Evolutionary conservation across 148 eudicot species (phyloP).

Genomic region (Hydrangea macrophylla): DNA sequence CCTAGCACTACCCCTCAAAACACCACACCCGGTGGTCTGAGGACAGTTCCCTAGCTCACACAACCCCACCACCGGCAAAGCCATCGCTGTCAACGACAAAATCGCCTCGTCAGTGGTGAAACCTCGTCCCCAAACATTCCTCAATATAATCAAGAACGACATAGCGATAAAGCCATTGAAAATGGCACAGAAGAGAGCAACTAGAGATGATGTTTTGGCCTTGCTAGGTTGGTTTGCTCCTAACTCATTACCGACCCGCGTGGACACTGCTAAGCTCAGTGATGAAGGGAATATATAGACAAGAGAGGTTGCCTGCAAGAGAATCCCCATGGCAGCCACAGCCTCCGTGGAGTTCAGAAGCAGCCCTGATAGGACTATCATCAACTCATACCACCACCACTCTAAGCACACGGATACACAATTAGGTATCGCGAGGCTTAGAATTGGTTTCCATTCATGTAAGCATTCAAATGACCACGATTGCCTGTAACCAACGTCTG

Average conservation of each 20-base stretch:
- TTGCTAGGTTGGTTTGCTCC: conserved; percentile 51
- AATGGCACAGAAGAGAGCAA: too few species aligned
- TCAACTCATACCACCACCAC: conserved; percentile 90
- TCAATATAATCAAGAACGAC: too few species aligned
- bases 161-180: too few species aligned
- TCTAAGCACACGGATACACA: conserved; percentile 68
- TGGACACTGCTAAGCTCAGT: conserved; percentile 49
- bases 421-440: conserved; percentile 49
- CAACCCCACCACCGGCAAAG: conserved; percentile 60
- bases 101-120: too few species aligned
- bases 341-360: conserved; percentile 27
- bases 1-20: conserved; percentile 58
- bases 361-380: conserved; percentile 55
- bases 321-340: conserved; percentile 66
- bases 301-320: conserved; percentile 58
- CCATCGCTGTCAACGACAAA: conserved; percentile 44
- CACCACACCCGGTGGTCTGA: conserved; percentile 68
- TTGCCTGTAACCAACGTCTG: too few species aligned
- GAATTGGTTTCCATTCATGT: too few species aligned
- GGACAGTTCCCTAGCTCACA: conserved; percentile 82
- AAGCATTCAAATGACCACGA: too few species aligned
- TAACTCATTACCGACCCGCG: conserved; percentile 61
- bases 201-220: too few species aligned
- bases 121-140: too few species aligned
- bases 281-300: conserved; percentile 65